Percentiles rank a stretch among this genome's conserved stretches.
phyloP scores from a whole-genome alignment of 2,329 filamentous ascomycete species.

The Fusarium sp. region DNA sequence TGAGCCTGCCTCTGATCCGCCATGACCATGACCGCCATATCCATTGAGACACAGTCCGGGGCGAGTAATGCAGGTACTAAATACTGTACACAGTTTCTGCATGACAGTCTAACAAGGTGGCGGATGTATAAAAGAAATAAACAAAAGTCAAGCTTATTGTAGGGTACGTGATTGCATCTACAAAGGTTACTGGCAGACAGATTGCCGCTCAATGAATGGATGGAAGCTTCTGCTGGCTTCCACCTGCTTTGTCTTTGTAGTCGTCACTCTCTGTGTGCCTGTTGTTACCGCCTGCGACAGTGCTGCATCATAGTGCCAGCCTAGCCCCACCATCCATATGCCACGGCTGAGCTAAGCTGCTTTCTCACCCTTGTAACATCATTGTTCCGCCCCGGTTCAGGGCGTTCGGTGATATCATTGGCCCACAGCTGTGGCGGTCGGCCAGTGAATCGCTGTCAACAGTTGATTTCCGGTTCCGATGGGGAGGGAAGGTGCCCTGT shows the following conservation, averaged over 20 bases:
- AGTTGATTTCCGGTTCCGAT: conserved; percentile 41
- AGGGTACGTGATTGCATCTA: neutral
- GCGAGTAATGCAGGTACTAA: conserved; percentile 32
- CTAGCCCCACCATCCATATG: conserved; percentile 33
- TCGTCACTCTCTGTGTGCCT: conserved; percentile 51
- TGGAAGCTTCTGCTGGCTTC: conserved; percentile 45
- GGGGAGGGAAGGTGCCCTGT: conserved; percentile 47
- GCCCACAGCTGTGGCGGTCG: conserved; percentile 49
- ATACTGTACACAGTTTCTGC: conserved; percentile 12
- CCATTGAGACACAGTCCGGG: conserved; percentile 10
- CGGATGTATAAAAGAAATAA: conserved; percentile 12
- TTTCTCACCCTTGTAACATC: conserved; percentile 49
- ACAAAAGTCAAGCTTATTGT: neutral
- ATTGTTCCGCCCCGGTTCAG: conserved; percentile 56
- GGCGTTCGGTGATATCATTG: conserved; percentile 55
- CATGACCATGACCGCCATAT: conserved; percentile 18
- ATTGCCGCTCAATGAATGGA: conserved; percentile 5
- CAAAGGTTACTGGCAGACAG: neutral
- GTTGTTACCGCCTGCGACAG: conserved; percentile 40
- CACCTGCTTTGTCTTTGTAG: conserved; percentile 44
- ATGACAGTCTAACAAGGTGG: conserved; percentile 29
- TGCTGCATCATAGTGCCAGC: conserved; percentile 48
- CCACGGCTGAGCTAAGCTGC: conserved; percentile 49
- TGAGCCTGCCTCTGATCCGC: conserved; percentile 39
- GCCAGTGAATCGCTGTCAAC: conserved; percentile 50